Percentiles rank a stretch among this genome's conserved stretches.
phyloP scores from a whole-genome alignment of 768 basidiomycete species.

The Tephrocybe sp. region DNA sequence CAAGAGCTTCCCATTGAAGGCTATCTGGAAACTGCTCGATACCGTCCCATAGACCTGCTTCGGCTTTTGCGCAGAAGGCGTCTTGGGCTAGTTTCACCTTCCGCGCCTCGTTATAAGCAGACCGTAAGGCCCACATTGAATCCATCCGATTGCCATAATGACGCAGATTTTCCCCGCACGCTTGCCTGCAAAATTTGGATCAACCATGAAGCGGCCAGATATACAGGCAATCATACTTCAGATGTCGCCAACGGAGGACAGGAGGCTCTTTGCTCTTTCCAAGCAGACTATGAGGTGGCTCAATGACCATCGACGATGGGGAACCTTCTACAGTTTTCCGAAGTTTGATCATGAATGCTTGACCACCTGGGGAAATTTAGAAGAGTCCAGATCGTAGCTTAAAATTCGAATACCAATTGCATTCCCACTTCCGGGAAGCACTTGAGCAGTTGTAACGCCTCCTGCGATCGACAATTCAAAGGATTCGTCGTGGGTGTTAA shows the following conservation, averaged over 20 bases:
- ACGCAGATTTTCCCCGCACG: constrained; percentile 54
- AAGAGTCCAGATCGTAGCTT: not conserved
- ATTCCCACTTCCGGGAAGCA: constrained; percentile 76
- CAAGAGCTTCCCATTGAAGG: constrained; percentile 70
- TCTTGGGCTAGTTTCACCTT: constrained; percentile 70
- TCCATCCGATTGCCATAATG: constrained; percentile 70
- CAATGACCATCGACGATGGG: constrained; percentile 78
- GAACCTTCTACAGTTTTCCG: constrained; percentile 75
- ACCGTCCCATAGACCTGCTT: constrained; percentile 43
- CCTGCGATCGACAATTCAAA: constrained; percentile 76
- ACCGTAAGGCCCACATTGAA: constrained; percentile 70
- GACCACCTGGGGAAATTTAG: constrained; percentile 55
- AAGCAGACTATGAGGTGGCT: constrained; percentile 69
- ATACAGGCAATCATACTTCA: constrained; percentile 52
- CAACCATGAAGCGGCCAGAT: not conserved
- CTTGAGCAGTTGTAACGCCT: constrained; percentile 82
- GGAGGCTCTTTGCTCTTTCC: constrained; percentile 35
- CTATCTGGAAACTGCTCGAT: constrained; percentile 62
- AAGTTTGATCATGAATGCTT: constrained; percentile 85
- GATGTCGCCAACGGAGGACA: constrained; percentile 70
- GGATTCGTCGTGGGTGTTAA: constrained; percentile 83
- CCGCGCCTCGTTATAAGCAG: constrained; percentile 76
- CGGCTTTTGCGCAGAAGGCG: constrained; percentile 61
- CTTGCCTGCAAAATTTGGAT: constrained; percentile 39
- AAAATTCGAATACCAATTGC: constrained; percentile 56